Conservation (phyloP, 257 asterid species). For the Nicotiana otophora region DNA sequence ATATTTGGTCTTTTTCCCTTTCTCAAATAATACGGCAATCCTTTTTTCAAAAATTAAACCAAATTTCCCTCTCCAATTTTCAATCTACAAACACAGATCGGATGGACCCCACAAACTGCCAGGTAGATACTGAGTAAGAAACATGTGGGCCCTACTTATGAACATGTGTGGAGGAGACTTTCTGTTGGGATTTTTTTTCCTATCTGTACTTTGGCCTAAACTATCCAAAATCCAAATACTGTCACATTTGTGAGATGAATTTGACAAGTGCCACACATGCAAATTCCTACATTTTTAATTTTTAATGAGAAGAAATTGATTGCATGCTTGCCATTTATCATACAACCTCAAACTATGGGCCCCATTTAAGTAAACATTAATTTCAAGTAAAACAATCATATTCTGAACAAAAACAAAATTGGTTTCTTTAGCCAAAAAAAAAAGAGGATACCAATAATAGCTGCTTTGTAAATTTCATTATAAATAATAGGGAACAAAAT, state of each 20-base stretch:
- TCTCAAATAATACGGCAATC: too few relatives aligned
- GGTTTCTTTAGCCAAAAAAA: background rate
- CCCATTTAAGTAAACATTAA: background rate
- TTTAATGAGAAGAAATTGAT: background rate
- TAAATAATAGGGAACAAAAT: background rate
- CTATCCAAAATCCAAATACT: background rate
- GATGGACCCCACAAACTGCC: background rate
- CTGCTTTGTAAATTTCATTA: background rate
- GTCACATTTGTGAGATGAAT: background rate
- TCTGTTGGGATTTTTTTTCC: background rate
- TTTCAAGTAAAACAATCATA: background rate
- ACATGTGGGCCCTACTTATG: background rate
- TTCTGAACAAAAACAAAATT: background rate
- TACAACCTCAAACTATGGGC: background rate
- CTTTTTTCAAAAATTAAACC: background rate
- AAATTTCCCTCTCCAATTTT: background rate
- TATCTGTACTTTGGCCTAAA: background rate
- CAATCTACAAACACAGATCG: background rate
- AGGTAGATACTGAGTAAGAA: background rate
- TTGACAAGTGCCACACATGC: slow-evolving; percentile 10
- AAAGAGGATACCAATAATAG: too few relatives aligned
- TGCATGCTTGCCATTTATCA: slow-evolving; percentile 6
- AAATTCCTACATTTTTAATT: background rate
- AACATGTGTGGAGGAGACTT: slow-evolving; percentile 2
- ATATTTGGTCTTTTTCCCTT: too few relatives aligned